Evolutionary conservation across 1,139 yeast genomes (phyloP).

Genomic region (Scheffersomyces parashehatae): DNA sequence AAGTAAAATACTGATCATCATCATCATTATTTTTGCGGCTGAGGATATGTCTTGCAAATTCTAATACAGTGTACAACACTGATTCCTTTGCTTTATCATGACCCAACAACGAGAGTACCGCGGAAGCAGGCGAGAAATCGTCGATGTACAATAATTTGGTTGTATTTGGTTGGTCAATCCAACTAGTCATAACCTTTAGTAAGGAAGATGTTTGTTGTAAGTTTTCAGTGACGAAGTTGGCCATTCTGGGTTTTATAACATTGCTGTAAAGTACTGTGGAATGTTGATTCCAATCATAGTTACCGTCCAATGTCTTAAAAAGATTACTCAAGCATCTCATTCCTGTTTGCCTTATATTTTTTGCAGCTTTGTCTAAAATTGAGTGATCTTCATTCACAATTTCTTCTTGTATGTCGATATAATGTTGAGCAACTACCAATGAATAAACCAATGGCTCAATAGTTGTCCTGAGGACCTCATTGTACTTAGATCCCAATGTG

Average conservation of each 20-base stretch:
- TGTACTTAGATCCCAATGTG: constrained; percentile 62
- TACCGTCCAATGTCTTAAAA: constrained; percentile 49
- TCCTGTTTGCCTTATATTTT: constrained; percentile 60
- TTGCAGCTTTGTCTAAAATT: constrained; percentile 45
- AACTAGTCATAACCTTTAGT: constrained; percentile 62
- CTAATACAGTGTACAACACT: constrained; percentile 59
- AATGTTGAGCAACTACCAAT: constrained; percentile 55
- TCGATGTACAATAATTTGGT: constrained; percentile 57
- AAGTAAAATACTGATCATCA: constrained; percentile 47
- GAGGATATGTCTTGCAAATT: constrained; percentile 51
- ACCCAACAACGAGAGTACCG: constrained; percentile 56
- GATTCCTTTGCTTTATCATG: constrained; percentile 64
- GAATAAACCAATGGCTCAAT: constrained; percentile 63
- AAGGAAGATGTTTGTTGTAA: constrained; percentile 81
- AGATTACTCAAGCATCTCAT: constrained; percentile 56
- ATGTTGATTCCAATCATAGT: constrained; percentile 58
- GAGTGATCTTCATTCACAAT: constrained; percentile 20
- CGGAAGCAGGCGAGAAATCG: constrained; percentile 53
- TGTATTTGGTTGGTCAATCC: constrained; percentile 57
- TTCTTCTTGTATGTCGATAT: constrained; percentile 25
- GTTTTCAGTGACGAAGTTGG: constrained; percentile 70
- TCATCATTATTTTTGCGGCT: constrained; percentile 31
- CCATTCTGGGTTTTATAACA: constrained; percentile 67
- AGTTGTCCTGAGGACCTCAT: constrained; percentile 49
- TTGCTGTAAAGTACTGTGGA: constrained; percentile 51